Evolutionary conservation across 1,284 basidiomycete species (phyloP), one percentile per base, ranked within the genome.

Genomic region (Thecaphora thlaspeos): DNA sequence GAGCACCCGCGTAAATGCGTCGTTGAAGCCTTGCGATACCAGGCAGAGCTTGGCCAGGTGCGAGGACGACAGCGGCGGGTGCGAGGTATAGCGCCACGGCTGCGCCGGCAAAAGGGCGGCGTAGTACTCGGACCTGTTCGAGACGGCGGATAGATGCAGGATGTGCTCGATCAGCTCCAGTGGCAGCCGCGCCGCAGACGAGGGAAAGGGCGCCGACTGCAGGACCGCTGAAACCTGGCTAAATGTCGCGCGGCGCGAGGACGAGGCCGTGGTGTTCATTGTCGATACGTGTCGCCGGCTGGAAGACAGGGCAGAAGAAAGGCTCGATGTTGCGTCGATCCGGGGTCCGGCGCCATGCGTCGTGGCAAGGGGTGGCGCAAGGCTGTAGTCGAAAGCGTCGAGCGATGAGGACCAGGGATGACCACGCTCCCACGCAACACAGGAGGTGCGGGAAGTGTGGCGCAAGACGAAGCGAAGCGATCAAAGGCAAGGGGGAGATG

Each of bases 1-100:
- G 23, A 65, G 54, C 9, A 45, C 28, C 17, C 19, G 26, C 10
- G 60, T 51, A 32, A 57, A 61, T 18, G 38, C 21, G 5, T 40
- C 18, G 14, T 40, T 11, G 18, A 21, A 15, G n/a, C 5, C 10
- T 4, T 15, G n/a, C n/a, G 38, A 40, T 11, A 40, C 5, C 11
- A 40, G 38, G 21, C 38, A 40, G 4, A 40, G 38, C 7, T 19
- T 4, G n/a, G 38, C 38, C 4, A 40, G 38, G 5, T 40, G 38
- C 11, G 38, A 21, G 18, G 38, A 40, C 10, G 38, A 40, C 5
- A 40, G 38, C 38, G 38, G 18, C 38, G 21, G 38, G 14, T 40
- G 38, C 21, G 18, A 22, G n/a, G n/a, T 19, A 14, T 11, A 11
- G 14, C 38, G 38, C n/a, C n/a, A 22, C n/a, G 38, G 19, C 38